Conservation (phyloP, 2,329 filamentous ascomycete genomes). For the Purpureocillium lavendulum region DNA sequence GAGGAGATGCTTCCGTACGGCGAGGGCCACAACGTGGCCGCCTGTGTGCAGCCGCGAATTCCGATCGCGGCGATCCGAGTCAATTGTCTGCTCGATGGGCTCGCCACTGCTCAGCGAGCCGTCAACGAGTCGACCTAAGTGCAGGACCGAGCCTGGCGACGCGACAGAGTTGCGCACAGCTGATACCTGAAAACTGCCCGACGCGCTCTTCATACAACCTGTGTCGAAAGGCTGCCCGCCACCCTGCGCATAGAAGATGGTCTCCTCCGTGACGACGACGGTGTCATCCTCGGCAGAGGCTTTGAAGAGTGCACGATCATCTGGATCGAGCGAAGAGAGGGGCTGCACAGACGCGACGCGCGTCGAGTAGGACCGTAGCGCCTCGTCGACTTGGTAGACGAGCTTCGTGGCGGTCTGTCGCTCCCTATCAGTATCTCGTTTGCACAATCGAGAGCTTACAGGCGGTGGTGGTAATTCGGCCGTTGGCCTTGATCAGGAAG, state of each 20-base stretch:
- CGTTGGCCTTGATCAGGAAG: too few relatives aligned
- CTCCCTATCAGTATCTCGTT: too few relatives aligned
- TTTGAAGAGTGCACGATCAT: conserved; percentile 50
- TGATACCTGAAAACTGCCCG: conserved; percentile 6
- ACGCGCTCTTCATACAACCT: conserved; percentile 47
- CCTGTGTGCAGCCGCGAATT: conserved; percentile 65
- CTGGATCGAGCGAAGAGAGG: conserved; percentile 37
- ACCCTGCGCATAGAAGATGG: conserved; percentile 67
- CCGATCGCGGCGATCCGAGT: conserved; percentile 47
- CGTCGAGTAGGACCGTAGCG: background rate
- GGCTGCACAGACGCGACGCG: conserved; percentile 36
- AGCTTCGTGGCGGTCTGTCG: background rate
- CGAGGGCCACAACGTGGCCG: conserved; percentile 61
- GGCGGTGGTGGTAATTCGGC: too few relatives aligned
- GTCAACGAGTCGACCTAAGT: background rate
- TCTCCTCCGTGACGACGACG: conserved; percentile 50
- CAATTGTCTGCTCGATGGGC: conserved; percentile 48
- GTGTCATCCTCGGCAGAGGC: conserved; percentile 37
- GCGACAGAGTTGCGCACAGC: background rate
- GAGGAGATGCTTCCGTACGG: conserved; percentile 47
- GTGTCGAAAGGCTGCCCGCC: conserved; percentile 64
- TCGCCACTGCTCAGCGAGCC: conserved; percentile 29
- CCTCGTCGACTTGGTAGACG: background rate
- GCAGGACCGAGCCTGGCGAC: background rate
- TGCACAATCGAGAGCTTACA: too few relatives aligned